A percentile compares a stretch with the other conserved stretches of the same genome.
phyloP scores from a whole-genome alignment of 352 stramenopile species.

The Hyaloperonospora arabidopsidis region DNA sequence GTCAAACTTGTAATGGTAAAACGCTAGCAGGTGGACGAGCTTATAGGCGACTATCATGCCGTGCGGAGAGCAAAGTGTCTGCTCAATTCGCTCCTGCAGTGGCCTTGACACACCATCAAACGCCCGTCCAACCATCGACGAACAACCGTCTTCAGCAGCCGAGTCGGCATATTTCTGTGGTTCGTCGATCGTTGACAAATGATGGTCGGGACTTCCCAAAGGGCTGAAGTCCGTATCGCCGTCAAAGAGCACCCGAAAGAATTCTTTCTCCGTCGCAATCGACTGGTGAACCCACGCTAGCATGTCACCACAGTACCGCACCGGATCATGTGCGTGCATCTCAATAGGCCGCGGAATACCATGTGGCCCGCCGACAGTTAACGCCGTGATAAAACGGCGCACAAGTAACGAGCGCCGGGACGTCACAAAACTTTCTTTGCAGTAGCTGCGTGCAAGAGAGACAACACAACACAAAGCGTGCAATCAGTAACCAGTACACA shows the following conservation, averaged over 20 bases:
- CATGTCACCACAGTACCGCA: conserved; percentile 86
- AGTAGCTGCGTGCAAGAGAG: conserved; percentile 40
- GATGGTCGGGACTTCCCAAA: background rate
- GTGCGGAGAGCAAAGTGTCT: conserved; percentile 46
- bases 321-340: conserved; percentile 78
- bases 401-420: conserved; percentile 52
- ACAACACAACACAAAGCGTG: background rate
- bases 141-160: conserved; percentile 10
- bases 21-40: conserved; percentile 55
- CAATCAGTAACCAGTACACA: background rate
- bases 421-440: conserved; percentile 64
- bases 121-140: conserved; percentile 47
- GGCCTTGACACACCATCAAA: conserved; percentile 57
- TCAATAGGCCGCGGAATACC: conserved; percentile 79
- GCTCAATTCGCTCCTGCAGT: conserved; percentile 58
- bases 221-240: conserved; percentile 39
- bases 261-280: conserved; percentile 74
- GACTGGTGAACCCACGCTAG: conserved; percentile 83
- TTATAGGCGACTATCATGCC: conserved; percentile 57
- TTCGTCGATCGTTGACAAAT: background rate
- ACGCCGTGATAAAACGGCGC: conserved; percentile 63
- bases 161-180: background rate
- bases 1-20: conserved; percentile 58
- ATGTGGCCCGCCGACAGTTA: conserved; percentile 66
- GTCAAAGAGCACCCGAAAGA: conserved; percentile 72